These are phyloP conservation scores for Aspergillus nidulans DNA, from an alignment of 495 filamentous ascomycete genomes.

Conservation along the genomic window DNA sequence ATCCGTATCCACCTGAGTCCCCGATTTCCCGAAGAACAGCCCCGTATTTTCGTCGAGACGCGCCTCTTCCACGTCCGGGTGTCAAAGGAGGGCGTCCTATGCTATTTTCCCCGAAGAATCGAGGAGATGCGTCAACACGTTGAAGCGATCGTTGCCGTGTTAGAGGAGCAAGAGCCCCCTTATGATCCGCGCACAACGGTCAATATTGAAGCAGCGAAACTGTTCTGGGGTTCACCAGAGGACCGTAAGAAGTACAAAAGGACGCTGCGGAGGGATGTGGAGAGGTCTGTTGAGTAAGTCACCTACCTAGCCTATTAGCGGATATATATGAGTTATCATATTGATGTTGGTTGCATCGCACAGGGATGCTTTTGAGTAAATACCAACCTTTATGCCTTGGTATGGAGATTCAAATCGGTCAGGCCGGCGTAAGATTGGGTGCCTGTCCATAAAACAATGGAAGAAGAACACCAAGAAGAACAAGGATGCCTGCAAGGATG, in stretches of 20 bases:
- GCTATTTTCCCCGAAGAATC: slow-evolving; percentile 68
- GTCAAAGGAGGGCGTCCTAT: slow-evolving; percentile 69
- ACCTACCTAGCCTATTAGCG: too few relatives aligned
- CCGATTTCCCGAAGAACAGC: slow-evolving; percentile 89
- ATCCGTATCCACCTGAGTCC: slow-evolving; percentile 79
- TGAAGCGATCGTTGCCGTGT: slow-evolving; percentile 72
- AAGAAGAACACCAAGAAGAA: too few relatives aligned
- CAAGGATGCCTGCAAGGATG: too few relatives aligned
- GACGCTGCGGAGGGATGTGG: slow-evolving; percentile 60
- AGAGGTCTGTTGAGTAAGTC: slow-evolving; percentile 50
- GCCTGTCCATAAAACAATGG: too few relatives aligned
- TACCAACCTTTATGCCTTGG: too few relatives aligned
- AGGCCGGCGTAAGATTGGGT: too few relatives aligned
- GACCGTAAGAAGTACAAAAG: slow-evolving; percentile 81
- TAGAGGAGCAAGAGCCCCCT: slow-evolving; percentile 82
- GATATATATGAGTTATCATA: neutral
- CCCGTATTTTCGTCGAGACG: slow-evolving; percentile 75
- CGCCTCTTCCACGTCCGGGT: slow-evolving; percentile 87
- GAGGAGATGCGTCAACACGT: slow-evolving; percentile 84
- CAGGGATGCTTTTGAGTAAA: neutral
- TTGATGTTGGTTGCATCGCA: neutral
- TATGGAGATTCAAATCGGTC: too few relatives aligned
- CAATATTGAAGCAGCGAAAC: slow-evolving; percentile 76
- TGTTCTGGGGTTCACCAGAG: slow-evolving; percentile 80
- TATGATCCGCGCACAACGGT: slow-evolving; percentile 91